A percentile compares a stretch with the other conserved stretches of the same genome.
phyloP scores from a whole-genome alignment of 768 basidiomycete species.

The Trametopsis cervina region DNA sequence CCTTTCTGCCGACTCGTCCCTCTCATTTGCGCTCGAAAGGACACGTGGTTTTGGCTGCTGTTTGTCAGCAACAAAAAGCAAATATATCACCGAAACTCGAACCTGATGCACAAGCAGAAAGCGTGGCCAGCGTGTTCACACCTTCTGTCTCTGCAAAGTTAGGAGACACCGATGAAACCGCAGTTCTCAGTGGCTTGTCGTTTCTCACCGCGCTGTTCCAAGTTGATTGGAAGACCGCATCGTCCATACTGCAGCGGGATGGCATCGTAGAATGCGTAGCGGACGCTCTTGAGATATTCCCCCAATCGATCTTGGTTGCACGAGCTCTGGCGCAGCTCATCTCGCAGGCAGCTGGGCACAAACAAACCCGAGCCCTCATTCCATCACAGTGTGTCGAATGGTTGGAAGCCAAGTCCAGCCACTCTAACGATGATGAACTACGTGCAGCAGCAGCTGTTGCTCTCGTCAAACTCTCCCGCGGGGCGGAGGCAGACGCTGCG shows the following conservation, averaged over 20 bases:
- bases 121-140: conserved; percentile 44
- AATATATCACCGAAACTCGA: conserved; percentile 30
- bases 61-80: conserved; percentile 53
- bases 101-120: conserved; percentile 40
- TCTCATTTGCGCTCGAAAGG: conserved; percentile 52
- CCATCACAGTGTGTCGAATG: conserved; percentile 52
- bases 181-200: conserved; percentile 47
- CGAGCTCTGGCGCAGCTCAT: conserved; percentile 67
- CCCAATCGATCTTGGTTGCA: conserved; percentile 40
- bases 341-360: conserved; percentile 71
- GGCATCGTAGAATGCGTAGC: conserved; percentile 56
- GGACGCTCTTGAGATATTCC: conserved; percentile 64
- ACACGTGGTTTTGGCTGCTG: conserved; percentile 59
- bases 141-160: conserved; percentile 43
- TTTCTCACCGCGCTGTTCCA: conserved; percentile 80
- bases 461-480: conserved; percentile 70
- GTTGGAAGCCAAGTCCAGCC: conserved; percentile 54
- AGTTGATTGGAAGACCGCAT: conserved; percentile 66
- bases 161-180: conserved; percentile 46
- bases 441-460: conserved; percentile 65
- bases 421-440: conserved; percentile 37
- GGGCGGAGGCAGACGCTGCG: conserved; percentile 39
- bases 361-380: conserved; percentile 58
- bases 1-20: conserved; percentile 44
- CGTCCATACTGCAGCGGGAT: conserved; percentile 56